Evolutionary conservation across 192 early-diverging fungal genomes (phyloP).

Genomic region (Coemansia sp.): DNA sequence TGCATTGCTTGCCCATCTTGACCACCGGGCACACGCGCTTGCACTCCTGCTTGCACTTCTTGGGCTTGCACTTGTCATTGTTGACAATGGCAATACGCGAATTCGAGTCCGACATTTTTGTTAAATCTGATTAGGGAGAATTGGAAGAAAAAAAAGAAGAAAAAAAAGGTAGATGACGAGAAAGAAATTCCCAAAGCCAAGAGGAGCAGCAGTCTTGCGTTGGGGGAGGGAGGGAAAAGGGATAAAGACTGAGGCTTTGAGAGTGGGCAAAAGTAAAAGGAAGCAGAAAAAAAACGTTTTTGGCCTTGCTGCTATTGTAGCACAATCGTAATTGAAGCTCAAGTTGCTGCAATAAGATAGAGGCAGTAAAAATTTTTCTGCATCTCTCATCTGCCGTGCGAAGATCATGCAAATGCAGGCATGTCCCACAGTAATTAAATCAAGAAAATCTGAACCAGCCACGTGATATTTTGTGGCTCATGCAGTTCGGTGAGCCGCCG

Average conservation of each 20-base stretch:
- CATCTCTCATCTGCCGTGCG: constrained; percentile 3
- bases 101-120: constrained; percentile 79
- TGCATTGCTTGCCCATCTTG: constrained; percentile 95
- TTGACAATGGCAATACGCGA: constrained; percentile 94
- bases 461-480: constrained; percentile 41
- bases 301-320: not conserved
- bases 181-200: not conserved
- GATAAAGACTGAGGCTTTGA: not conserved
- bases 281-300: not conserved
- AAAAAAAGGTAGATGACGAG: constrained; percentile 12
- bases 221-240: not conserved
- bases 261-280: not conserved
- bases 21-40: constrained; percentile 96
- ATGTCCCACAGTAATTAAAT: constrained; percentile 1
- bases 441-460: not conserved
- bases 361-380: not conserved
- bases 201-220: not conserved
- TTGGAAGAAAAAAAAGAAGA: not conserved
- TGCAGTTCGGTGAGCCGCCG: not conserved
- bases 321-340: not conserved
- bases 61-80: constrained; percentile 97
- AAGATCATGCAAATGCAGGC: not conserved
- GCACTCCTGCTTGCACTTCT: constrained; percentile 98
- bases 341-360: not conserved
- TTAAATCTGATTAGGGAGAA: not conserved